Percentiles rank a stretch among this genome's conserved stretches.
Conservation (phyloP, 1,139 yeast species). For the Wickerhamomyces sp. region DNA sequence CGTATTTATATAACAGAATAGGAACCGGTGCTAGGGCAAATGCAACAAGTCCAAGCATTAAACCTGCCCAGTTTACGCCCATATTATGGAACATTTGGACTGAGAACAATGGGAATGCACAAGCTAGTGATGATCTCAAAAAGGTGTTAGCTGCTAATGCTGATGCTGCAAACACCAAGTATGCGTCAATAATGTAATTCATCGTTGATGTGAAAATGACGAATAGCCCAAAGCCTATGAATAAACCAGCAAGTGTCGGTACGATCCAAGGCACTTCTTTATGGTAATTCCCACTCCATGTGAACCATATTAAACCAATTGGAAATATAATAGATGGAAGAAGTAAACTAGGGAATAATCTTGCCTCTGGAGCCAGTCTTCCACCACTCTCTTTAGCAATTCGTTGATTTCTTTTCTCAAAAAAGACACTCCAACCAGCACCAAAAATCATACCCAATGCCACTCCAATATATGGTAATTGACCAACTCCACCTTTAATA, state of each 20-base stretch:
- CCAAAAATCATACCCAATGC: conserved; percentile 59
- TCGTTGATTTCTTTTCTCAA: conserved; percentile 34
- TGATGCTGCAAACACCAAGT: conserved; percentile 77
- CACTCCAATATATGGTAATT: conserved; percentile 59
- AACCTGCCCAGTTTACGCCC: conserved; percentile 82
- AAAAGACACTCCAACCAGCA: conserved; percentile 39
- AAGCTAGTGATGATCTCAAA: conserved; percentile 62
- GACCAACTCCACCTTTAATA: conserved; percentile 52
- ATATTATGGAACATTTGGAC: conserved; percentile 67
- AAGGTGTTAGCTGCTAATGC: conserved; percentile 89
- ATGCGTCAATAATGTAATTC: conserved; percentile 78
- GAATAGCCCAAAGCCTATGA: conserved; percentile 72
- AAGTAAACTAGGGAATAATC: conserved; percentile 74
- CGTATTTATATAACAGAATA: conserved; percentile 62
- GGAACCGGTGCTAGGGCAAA: conserved; percentile 68
- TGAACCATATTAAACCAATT: conserved; percentile 76
- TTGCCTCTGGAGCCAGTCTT: conserved; percentile 70
- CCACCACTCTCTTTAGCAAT: conserved; percentile 46
- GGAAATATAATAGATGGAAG: conserved; percentile 67
- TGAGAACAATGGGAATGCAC: conserved; percentile 78
- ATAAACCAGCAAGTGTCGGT: conserved; percentile 71
- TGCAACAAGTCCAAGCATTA: conserved; percentile 69
- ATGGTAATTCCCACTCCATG: conserved; percentile 79
- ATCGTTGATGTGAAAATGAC: conserved; percentile 74
- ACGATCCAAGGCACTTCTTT: conserved; percentile 74